phyloP scores from a whole-genome alignment of 805 yeast genomes.

The Candida silvatica region DNA sequence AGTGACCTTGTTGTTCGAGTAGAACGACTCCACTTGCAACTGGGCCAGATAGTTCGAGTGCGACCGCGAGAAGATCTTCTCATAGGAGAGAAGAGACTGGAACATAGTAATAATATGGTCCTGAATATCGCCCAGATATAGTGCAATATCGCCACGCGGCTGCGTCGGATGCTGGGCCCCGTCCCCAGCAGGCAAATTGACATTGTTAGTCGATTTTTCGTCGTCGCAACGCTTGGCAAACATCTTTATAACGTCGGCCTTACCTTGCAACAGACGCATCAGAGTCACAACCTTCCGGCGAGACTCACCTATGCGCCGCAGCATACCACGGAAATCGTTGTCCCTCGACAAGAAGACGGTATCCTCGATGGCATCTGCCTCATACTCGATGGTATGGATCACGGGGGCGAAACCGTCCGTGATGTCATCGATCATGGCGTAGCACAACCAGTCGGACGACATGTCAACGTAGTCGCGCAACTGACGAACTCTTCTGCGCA shows the following conservation, averaged over 20 bases:
- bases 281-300: conserved; percentile 88
- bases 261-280: conserved; percentile 82
- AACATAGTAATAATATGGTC: conserved; percentile 96
- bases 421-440: conserved; percentile 75
- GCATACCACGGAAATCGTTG: conserved; percentile 66
- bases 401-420: conserved; percentile 83
- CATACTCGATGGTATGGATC: conserved; percentile 67
- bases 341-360: conserved; percentile 77
- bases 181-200: no score
- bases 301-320: conserved; percentile 78
- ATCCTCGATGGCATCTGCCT: conserved; percentile 77
- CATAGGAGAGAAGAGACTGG: conserved; percentile 83
- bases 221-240: conserved; percentile 93
- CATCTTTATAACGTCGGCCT: conserved; percentile 94
- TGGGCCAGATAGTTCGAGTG: conserved; percentile 92
- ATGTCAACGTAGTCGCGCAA: conserved; percentile 71
- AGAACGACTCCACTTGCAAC: conserved; percentile 84
- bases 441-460: conserved; percentile 75
- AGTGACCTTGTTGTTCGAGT: conserved; percentile 78
- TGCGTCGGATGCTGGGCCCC: conserved; percentile 27
- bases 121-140: conserved; percentile 91
- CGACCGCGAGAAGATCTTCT: conserved; percentile 85
- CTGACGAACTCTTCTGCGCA: conserved; percentile 75
- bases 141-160: conserved; percentile 86
- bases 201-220: conserved; percentile 29